A percentile compares a stretch with the other conserved stretches of the same genome.
These are phyloP conservation scores for Podaxis sp. DNA, from an alignment of 768 basidiomycete species.

Conservation along the genomic window DNA sequence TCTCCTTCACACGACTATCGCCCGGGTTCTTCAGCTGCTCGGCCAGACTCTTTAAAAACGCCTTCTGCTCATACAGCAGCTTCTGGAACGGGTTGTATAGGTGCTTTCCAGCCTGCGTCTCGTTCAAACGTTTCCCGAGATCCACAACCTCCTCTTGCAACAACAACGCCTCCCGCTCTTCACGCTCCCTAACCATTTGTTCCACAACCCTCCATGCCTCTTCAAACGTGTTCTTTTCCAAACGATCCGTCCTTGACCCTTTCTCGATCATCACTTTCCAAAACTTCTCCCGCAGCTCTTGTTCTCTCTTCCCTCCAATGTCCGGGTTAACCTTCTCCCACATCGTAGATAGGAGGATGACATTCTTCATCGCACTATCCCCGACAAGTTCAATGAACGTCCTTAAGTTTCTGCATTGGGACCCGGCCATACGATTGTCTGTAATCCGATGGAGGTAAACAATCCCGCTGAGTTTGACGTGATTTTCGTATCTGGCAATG, in stretches of 20 bases:
- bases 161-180: slow-evolving; percentile 1
- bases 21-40: not conserved
- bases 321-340: slow-evolving; percentile 39
- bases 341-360: slow-evolving; percentile 50
- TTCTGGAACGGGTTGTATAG: slow-evolving; percentile 5
- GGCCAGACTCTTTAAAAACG: not conserved
- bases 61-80: slow-evolving; percentile 2
- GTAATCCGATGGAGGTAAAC: slow-evolving; percentile 46
- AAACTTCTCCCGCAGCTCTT: slow-evolving; percentile 35
- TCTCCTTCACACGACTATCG: not conserved
- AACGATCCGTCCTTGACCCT: slow-evolving; percentile 39
- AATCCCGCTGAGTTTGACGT: slow-evolving; percentile 28
- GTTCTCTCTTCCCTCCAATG: slow-evolving; percentile 34
- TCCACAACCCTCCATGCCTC: slow-evolving; percentile 27
- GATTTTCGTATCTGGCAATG: not conserved
- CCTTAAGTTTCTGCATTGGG: slow-evolving; percentile 40
- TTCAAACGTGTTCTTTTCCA: slow-evolving; percentile 27
- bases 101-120: slow-evolving; percentile 14
- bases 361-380: slow-evolving; percentile 39
- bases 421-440: slow-evolving; percentile 41
- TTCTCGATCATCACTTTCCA: slow-evolving; percentile 43
- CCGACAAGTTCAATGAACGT: slow-evolving; percentile 50
- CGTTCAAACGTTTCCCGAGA: slow-evolving; percentile 2
- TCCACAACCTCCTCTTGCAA: slow-evolving; percentile 16
- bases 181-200: slow-evolving; percentile 8